Percentiles rank a stretch among this genome's conserved stretches.
Conservation (phyloP, 768 basidiomycete genomes). For the Holtermanniella nyarrowii region DNA sequence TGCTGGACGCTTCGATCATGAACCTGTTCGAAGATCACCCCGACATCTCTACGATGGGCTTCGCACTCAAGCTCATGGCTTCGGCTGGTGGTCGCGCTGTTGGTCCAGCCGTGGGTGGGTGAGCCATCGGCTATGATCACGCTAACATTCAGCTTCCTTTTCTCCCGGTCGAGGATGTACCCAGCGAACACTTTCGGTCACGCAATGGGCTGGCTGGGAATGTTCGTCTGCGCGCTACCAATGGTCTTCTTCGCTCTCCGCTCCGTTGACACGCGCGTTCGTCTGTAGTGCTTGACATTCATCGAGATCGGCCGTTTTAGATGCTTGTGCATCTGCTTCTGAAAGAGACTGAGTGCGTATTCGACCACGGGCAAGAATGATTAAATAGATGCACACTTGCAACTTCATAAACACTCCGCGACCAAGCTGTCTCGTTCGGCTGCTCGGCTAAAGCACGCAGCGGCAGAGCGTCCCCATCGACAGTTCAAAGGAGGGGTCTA, state of each 20-base stretch:
- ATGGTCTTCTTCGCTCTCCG: neutral
- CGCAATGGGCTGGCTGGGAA: neutral
- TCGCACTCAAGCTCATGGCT: slow-evolving; percentile 20
- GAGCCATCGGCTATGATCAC: neutral
- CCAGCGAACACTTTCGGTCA: neutral
- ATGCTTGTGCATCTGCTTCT: too few species aligned
- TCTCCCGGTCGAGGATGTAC: neutral
- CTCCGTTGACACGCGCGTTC: too few species aligned
- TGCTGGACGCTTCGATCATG: neutral
- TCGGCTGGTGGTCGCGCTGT: slow-evolving; percentile 1
- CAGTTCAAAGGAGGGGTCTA: too few species aligned
- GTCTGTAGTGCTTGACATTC: too few species aligned
- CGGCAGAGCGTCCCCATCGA: too few species aligned
- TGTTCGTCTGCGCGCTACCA: neutral
- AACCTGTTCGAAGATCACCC: slow-evolving; percentile 23
- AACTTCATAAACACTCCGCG: too few species aligned
- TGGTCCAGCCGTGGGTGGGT: slow-evolving; percentile 9
- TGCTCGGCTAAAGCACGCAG: too few species aligned
- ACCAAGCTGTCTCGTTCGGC: too few species aligned
- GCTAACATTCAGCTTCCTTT: neutral
- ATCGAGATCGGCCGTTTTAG: too few species aligned
- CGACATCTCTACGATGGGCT: slow-evolving; percentile 20
- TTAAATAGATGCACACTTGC: too few species aligned
- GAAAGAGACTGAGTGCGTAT: too few species aligned
- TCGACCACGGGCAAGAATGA: too few species aligned